Evolutionary conservation across 2,329 filamentous ascomycete species (phyloP), one percentile per base, ranked within the genome.

Genomic region (Alternaria solani): DNA sequence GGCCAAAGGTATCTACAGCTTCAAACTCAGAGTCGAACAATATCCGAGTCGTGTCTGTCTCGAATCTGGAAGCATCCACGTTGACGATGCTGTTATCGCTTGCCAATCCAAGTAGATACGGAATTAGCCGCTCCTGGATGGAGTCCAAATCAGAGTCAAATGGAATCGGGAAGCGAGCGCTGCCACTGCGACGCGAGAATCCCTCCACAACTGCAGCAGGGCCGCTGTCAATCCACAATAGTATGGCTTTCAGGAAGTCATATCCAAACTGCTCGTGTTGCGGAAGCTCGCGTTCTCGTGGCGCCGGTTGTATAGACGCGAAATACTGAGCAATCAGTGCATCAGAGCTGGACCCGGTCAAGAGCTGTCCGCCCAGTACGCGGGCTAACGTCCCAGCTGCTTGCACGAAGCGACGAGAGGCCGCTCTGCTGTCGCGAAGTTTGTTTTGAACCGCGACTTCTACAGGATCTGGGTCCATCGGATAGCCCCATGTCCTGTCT

Each of bases 161-260:
- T 1, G 83, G 80, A 18, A 89, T 81, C 2, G 87, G 87, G 58
- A 82, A 84, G 25, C 85, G 81, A 43, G 74, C 64, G 57, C 75
- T 76, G 30, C 81, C 79, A 30, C 78, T 74, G 26, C 80, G 77
- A 52, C 81, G 78, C 41, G 84, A 85, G 72, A 90, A 90, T 0
- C 85, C 86, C 59, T 84, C 80, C 2, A 89, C 72, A 9, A 89
- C 73, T 28, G 81, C 81, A 8, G 82, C 79, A 14, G 85, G 78
- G 9, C 88, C 88, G 34, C 86, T 87, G 55, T 87, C 85, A 2
- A 89, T 76, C 86, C 87, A 90, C 1, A 89, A 78, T 2, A 88
- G 69, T 43, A 89, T 87, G 1, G 87, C 86, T 70, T 87, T 88
- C 26, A 89, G 67, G 65, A 90, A 89, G 64, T 89, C 87, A 66